Conservation (phyloP, 352 stramenopile genomes). For the Stephanocyclus meneghinianus region DNA sequence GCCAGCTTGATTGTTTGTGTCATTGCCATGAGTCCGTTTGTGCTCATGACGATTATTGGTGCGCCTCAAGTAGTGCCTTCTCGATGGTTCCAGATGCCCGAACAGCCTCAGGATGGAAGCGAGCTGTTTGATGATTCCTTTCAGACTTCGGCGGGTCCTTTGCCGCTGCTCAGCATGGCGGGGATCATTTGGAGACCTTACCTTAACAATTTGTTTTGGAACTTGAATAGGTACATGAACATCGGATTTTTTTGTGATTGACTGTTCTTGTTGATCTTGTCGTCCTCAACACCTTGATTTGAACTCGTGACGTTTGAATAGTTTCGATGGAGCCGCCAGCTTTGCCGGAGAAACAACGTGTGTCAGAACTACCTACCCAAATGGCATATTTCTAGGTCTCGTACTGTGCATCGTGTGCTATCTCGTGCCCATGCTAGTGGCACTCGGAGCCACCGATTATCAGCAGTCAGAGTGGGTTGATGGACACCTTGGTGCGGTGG, state of each 20-base stretch:
- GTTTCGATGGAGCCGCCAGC: slow-evolving; percentile 89
- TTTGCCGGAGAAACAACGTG: slow-evolving; percentile 91
- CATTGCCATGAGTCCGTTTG: slow-evolving; percentile 89
- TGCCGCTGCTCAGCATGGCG: slow-evolving; percentile 46
- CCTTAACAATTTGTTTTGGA: slow-evolving; percentile 95
- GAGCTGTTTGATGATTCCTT: slow-evolving; percentile 83
- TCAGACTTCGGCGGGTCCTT: slow-evolving; percentile 46
- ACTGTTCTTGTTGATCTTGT: no score
- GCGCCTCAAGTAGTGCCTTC: slow-evolving; percentile 65
- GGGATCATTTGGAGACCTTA: slow-evolving; percentile 87
- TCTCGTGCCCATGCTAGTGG: slow-evolving; percentile 88
- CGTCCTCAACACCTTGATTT: no score
- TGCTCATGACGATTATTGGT: slow-evolving; percentile 85
- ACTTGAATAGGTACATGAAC: slow-evolving; percentile 82
- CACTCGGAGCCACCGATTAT: slow-evolving; percentile 85
- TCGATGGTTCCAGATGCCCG: slow-evolving; percentile 72
- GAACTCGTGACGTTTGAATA: slow-evolving; percentile 23
- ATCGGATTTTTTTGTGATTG: no score
- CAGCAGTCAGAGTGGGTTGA: slow-evolving; percentile 87
- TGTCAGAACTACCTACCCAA: slow-evolving; percentile 85
- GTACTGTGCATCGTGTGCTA: slow-evolving; percentile 87
- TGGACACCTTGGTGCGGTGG: slow-evolving; percentile 89
- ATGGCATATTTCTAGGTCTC: slow-evolving; percentile 87
- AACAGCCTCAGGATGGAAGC: slow-evolving; percentile 43
- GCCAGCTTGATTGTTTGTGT: slow-evolving; percentile 78